Conservation (phyloP, 768 basidiomycete genomes). For the Tephrocybe sp. region DNA sequence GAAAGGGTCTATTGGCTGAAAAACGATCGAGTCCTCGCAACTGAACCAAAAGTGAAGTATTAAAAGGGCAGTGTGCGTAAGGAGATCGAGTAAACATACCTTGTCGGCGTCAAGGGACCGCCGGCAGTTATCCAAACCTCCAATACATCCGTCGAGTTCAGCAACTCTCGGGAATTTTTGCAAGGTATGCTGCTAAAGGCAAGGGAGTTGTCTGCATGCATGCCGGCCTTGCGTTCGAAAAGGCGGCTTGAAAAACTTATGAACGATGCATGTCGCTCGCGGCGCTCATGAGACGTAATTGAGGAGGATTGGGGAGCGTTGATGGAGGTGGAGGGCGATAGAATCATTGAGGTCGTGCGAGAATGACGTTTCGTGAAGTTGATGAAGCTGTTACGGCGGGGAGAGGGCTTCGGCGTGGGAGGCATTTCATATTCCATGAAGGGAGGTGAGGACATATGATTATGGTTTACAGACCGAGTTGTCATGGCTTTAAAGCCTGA, state of each 20-base stretch:
- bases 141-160: constrained; percentile 14
- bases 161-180: constrained; percentile 14
- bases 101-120: constrained; percentile 26
- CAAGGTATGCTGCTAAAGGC: constrained; percentile 18
- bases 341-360: constrained; percentile 28
- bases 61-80: background rate
- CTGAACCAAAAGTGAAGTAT: constrained; percentile 8
- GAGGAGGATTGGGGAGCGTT: constrained; percentile 2
- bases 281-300: constrained; percentile 9
- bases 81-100: constrained; percentile 12
- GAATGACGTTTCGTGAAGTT: constrained; percentile 20
- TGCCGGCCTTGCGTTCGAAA: constrained; percentile 28
- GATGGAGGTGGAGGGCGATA: constrained; percentile 13
- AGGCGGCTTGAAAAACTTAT: constrained; percentile 31
- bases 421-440: background rate
- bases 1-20: constrained; percentile 35
- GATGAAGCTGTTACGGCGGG: constrained; percentile 13
- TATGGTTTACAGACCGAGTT: constrained; percentile 13
- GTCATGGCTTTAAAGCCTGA: constrained; percentile 42
- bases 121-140: constrained; percentile 34
- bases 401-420: constrained; percentile 9
- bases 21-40: constrained; percentile 14
- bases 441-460: constrained; percentile 2
- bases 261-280: constrained; percentile 30
- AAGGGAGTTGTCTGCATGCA: constrained; percentile 20